Percentiles rank a stretch among this genome's conserved stretches.
Conservation (phyloP, 768 basidiomycete species). For the Mycena galericulata region DNA sequence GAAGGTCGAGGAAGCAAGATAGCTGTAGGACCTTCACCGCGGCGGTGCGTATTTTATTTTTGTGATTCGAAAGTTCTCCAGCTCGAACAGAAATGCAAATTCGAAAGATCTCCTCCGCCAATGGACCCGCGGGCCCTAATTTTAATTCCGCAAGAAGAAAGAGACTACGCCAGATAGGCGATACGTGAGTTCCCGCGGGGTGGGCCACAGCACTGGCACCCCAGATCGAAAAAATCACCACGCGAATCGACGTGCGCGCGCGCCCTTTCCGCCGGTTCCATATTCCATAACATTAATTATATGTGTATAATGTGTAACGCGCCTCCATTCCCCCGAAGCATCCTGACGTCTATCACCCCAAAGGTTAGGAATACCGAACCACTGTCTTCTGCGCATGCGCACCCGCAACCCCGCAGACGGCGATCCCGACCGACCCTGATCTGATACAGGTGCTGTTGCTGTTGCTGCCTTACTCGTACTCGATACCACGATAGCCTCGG, state of each 20-base stretch:
- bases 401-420: slow-evolving; percentile 2
- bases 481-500: not conserved
- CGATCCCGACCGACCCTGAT: slow-evolving; percentile 9
- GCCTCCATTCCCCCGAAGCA: slow-evolving; percentile 31
- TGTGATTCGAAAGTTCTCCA: not conserved
- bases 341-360: slow-evolving; percentile 10
- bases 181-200: not conserved
- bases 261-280: not conserved
- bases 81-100: too few species aligned
- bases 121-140: not conserved
- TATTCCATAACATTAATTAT: slow-evolving; percentile 21
- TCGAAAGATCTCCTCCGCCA: not conserved
- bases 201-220: not conserved
- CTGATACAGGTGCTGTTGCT: not conserved
- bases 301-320: slow-evolving; percentile 1
- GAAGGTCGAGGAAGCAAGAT: slow-evolving; percentile 12
- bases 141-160: not conserved
- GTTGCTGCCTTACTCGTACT: too few species aligned
- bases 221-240: not conserved
- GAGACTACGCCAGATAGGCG: not conserved
- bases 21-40: not conserved
- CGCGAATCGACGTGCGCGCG: not conserved
- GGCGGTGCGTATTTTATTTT: not conserved
- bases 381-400: not conserved
- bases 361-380: not conserved